Percentiles rank a stretch among this genome's conserved stretches.
These are phyloP conservation scores for Ogataea dorogensis DNA, from an alignment of 805 yeast genomes.

Conservation along the genomic window DNA sequence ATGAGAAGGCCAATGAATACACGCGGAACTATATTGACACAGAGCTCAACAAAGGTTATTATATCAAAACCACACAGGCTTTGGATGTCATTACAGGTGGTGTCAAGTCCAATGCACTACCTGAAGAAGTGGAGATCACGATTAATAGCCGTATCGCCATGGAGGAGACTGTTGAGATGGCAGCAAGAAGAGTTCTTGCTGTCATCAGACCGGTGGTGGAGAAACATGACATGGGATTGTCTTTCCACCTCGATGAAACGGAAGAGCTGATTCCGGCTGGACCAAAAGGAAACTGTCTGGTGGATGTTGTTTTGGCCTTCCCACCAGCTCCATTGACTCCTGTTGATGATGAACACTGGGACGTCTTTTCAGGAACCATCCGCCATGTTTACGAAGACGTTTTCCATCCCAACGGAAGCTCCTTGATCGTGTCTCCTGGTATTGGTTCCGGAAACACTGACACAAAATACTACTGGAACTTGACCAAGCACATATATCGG, in stretches of 20 bases:
- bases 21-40: conserved; percentile 36
- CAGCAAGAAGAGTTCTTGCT: background rate
- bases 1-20: conserved; percentile 36
- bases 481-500: conserved; percentile 57
- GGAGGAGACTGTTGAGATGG: conserved; percentile 34
- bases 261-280: conserved; percentile 32
- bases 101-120: conserved; percentile 49
- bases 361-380: conserved; percentile 41
- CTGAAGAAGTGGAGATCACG: conserved; percentile 43
- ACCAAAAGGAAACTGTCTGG: conserved; percentile 18
- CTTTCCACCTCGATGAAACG: conserved; percentile 3
- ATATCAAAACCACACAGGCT: conserved; percentile 48
- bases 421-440: conserved; percentile 52
- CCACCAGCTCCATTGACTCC: conserved; percentile 61
- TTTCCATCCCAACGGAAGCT: conserved; percentile 35
- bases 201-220: conserved; percentile 31
- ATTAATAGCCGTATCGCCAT: conserved; percentile 48
- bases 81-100: conserved; percentile 48
- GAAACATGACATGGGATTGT: conserved; percentile 37
- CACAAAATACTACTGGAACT: conserved; percentile 57
- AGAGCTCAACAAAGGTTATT: conserved; percentile 33
- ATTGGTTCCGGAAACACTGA: conserved; percentile 69
- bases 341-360: conserved; percentile 39
- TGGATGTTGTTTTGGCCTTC: conserved; percentile 12
- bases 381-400: conserved; percentile 48